Base-by-base conservation (phyloP, 2,329 filamentous ascomycete genomes). In the Scortechinia acanthostroma region DNA sequence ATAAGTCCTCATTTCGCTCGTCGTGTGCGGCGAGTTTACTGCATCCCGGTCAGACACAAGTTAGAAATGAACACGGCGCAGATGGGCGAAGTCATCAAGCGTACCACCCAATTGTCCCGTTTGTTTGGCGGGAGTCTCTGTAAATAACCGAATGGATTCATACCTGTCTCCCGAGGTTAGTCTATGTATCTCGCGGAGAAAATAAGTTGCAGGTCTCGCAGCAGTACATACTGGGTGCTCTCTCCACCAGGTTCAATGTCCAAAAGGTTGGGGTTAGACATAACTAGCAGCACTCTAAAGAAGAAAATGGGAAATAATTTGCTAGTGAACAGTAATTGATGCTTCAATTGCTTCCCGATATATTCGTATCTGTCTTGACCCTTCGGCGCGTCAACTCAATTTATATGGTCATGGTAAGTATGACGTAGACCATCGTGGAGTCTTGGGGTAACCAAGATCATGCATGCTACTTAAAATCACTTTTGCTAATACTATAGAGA, bases 161-260 rank as follows among this genome's bases (percentile, higher is more conserved):
- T 40, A 40, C 20, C 35, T 40, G 10, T 17, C n/a, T n/a, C n/a
- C n/a, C n/a, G n/a, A n/a, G n/a, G n/a, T n/a, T n/a, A n/a, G n/a
- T n/a, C n/a, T n/a, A n/a, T n/a, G n/a, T n/a, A n/a, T n/a, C n/a
- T n/a, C n/a, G n/a, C n/a, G n/a, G n/a, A n/a, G n/a, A n/a, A n/a
- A n/a, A n/a, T n/a, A n/a, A n/a, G n/a, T n/a, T n/a, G n/a, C n/a
- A n/a, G n/a, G n/a, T n/a, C n/a, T n/a, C n/a, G n/a, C n/a, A n/a
- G n/a, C n/a, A n/a, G n/a, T n/a, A 6, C 17, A 40, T 40, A 40
- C 35, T 40, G 35, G 35, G 35, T 40, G 35, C 20, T 40, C 35
- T 40, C 35, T 6, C 35, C 35, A 6, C 35, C 35, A 19, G 35
- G 35, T 19, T 40, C 35, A 10, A 40, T 40, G 35, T 40, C 35